Evolutionary conservation across 495 filamentous ascomycete genomes (phyloP).

Genomic region (Rostrohypoxylon terebratum): DNA sequence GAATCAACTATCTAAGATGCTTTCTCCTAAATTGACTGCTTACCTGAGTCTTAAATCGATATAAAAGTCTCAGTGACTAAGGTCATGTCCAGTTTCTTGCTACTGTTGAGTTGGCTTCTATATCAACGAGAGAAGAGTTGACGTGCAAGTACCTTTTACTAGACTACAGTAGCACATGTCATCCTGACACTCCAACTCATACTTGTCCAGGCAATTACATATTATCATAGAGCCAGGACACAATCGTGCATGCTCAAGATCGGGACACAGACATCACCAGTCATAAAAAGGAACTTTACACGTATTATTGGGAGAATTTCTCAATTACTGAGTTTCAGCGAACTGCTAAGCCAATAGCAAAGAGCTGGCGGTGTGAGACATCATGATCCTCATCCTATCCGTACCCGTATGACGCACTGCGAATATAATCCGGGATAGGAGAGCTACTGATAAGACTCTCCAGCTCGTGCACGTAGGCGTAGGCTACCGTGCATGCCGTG

Average conservation of each 20-base stretch:
- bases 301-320: slow-evolving; percentile 25
- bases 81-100: too few relatives aligned
- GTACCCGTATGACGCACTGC: neutral
- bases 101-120: too few relatives aligned
- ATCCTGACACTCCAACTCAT: neutral
- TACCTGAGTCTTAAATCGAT: too few relatives aligned
- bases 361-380: slow-evolving; percentile 26
- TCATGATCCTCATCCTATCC: slow-evolving; percentile 4
- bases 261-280: neutral
- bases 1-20: too few relatives aligned
- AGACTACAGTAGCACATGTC: neutral
- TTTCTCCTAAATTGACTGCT: too few relatives aligned
- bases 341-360: slow-evolving; percentile 33
- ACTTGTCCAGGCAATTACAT: neutral
- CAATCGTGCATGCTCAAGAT: neutral
- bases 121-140: too few relatives aligned
- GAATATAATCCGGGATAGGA: neutral
- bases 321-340: slow-evolving; percentile 34
- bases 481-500: neutral
- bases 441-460: neutral
- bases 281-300: neutral
- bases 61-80: too few relatives aligned
- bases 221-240: neutral
- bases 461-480: slow-evolving; percentile 7
- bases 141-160: too few relatives aligned